Percentiles rank a stretch among this genome's conserved stretches.
These are phyloP conservation scores for Parascedosporium putredinis DNA, from an alignment of 2,329 filamentous ascomycete genomes.

Conservation along the genomic window DNA sequence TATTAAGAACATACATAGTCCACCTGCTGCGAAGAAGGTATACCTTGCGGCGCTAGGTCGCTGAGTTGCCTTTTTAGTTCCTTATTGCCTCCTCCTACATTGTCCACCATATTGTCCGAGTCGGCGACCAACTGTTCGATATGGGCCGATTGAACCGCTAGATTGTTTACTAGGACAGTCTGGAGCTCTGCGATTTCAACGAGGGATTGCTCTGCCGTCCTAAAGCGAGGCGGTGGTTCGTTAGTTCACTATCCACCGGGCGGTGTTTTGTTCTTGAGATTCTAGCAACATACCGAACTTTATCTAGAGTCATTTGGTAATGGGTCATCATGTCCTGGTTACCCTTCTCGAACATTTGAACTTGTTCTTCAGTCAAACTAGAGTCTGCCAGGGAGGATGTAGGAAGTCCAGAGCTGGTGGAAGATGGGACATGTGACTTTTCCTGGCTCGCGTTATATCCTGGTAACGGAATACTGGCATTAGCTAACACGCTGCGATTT, in stretches of 20 bases:
- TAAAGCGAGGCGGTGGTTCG: constrained; percentile 26
- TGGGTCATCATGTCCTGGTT: constrained; percentile 89
- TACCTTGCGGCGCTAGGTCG: constrained; percentile 62
- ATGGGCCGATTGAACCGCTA: constrained; percentile 75
- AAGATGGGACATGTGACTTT: constrained; percentile 11
- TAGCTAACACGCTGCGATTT: constrained; percentile 75
- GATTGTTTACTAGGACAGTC: constrained; percentile 74
- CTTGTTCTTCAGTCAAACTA: constrained; percentile 69
- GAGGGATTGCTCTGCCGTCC: constrained; percentile 79
- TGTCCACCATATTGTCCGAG: constrained; percentile 70
- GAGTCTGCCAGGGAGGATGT: constrained; percentile 21
- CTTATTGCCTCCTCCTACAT: constrained; percentile 81
- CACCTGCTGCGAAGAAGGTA: constrained; percentile 71
- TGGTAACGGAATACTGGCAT: constrained; percentile 31
- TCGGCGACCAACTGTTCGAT: constrained; percentile 84
- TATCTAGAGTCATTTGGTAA: constrained; percentile 86
- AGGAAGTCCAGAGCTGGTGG: constrained; percentile 14
- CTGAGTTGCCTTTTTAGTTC: constrained; percentile 72
- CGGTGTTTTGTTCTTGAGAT: not conserved
- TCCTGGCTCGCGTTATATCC: constrained; percentile 12
- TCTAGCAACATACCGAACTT: constrained; percentile 64
- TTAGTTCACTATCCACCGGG: constrained; percentile 1
- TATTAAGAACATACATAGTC: constrained; percentile 63
- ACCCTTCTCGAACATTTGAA: constrained; percentile 87
- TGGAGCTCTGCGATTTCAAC: constrained; percentile 90